Percentiles rank a stretch among this genome's conserved stretches.
phyloP scores from a whole-genome alignment of 129 eudicot species.

The Artemisia argyi region DNA sequence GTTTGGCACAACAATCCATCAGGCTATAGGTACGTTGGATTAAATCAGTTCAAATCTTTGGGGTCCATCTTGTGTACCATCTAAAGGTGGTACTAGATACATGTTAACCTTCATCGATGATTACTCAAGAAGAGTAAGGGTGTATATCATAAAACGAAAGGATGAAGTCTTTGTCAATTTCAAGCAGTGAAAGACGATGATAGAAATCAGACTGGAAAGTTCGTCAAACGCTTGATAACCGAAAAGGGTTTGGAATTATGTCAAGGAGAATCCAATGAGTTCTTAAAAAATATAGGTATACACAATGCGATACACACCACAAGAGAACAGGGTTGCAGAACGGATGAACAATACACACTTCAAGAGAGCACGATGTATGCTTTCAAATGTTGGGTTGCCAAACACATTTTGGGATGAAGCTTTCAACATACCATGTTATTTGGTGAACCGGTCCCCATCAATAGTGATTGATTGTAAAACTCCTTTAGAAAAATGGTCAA shows the following conservation, averaged over 20 bases:
- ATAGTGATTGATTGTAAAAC: not conserved
- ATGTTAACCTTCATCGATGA: not conserved
- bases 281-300: not conserved
- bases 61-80: conserved; percentile 12
- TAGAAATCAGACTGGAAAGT: not conserved
- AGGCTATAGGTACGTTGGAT: not conserved
- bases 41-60: not conserved
- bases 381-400: not conserved
- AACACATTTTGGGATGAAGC: not conserved
- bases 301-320: not conserved
- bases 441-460: not conserved
- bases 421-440: not conserved
- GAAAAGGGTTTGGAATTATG: not conserved
- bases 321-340: not conserved
- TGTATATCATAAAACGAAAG: not conserved
- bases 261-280: not conserved
- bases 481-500: no score
- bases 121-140: not conserved
- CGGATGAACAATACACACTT: not conserved
- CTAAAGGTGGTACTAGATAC: conserved; percentile 1
- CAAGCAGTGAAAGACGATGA: conserved; percentile 2
- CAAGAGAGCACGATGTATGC: not conserved
- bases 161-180: not conserved
- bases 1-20: not conserved
- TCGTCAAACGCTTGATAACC: not conserved